Base-by-base conservation (phyloP, 2,329 filamentous ascomycete genomes). In the Akanthomyces uredinophilus region DNA sequence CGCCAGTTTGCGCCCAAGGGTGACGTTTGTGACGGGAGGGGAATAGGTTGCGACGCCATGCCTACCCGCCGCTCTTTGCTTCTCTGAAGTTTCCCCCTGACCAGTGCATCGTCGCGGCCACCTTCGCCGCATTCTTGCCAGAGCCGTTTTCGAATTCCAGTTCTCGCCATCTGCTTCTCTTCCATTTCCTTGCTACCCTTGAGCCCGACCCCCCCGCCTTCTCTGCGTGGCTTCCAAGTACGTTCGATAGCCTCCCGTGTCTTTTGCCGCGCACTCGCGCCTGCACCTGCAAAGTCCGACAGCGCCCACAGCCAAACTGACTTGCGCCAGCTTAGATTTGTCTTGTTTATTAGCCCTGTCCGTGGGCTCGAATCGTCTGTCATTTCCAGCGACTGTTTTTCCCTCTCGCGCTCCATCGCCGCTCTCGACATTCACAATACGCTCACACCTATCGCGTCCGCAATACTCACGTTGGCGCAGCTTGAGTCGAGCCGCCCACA, bases 21-120 rank as follows among this genome's bases (percentile, higher is more conserved):
- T 35, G 49, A 46, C 49, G 27, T 60, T 53, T 8, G 57, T 46
- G 49, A 58, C 59, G 63, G 43, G 63, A 66, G 50, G 54, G 55
- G 57, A 61, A 43, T 10, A 47, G 58, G 14, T 44, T 44, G 52
- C 50, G 51, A 54, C 50, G 51, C 59, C 24, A 61, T 61, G 59
- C 59, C 41, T 54, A 39, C 47, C 32, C 20, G 47, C 59, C 29
- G 51, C 39, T 54, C 20, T 4, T 46, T 16, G 51, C 51, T 61
- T 61, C 50, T 49, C 14, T 61, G 22, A 55, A 41, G 27, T 44
- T 5, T 18, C 27, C 39, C 32, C 49, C 20, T 37, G 13, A 24
- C 44, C 37, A 50, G 39, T 50, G 49, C 57, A 35, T 53, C 57
- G 8, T 44, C 39, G 27, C 37, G 27, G 39, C 20, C 13, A 10